Conservation (phyloP, 2,329 filamentous ascomycete genomes). For the Aphanoascus verrucosus region DNA sequence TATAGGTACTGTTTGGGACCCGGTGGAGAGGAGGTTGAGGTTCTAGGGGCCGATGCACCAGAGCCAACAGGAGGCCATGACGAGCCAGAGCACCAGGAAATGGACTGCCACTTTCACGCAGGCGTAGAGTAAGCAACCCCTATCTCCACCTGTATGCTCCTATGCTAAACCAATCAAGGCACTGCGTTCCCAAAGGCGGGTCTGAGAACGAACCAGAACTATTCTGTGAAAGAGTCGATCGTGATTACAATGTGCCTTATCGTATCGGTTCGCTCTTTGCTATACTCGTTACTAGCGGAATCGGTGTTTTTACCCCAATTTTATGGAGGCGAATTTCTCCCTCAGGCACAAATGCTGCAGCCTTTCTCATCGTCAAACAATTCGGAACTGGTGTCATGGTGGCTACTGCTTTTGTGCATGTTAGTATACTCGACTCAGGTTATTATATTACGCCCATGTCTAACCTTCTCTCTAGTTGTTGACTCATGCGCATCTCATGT, state of each 20-base stretch:
- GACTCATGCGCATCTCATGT: constrained; percentile 64
- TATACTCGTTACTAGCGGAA: constrained; percentile 55
- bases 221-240: constrained; percentile 39
- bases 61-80: constrained; percentile 13
- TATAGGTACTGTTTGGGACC: constrained; percentile 52
- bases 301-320: constrained; percentile 61
- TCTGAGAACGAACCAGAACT: constrained; percentile 25
- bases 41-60: constrained; percentile 30
- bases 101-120: constrained; percentile 60
- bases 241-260: constrained; percentile 57
- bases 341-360: constrained; percentile 36
- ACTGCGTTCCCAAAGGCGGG: constrained; percentile 47
- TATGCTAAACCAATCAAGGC: constrained; percentile 19
- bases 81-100: constrained; percentile 21
- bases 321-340: constrained; percentile 50
- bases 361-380: constrained; percentile 48
- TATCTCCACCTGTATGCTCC: background rate
- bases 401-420: constrained; percentile 59
- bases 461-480: constrained; percentile 46
- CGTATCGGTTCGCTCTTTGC: constrained; percentile 63
- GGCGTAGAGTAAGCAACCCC: constrained; percentile 54
- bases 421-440: constrained; percentile 27
- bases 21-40: constrained; percentile 50
- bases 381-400: constrained; percentile 65
- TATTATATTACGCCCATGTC: background rate